Evolutionary conservation across 2,329 filamentous ascomycete genomes (phyloP), one percentile per base, ranked within the genome.

Genomic region (Talaromyces sp.): DNA sequence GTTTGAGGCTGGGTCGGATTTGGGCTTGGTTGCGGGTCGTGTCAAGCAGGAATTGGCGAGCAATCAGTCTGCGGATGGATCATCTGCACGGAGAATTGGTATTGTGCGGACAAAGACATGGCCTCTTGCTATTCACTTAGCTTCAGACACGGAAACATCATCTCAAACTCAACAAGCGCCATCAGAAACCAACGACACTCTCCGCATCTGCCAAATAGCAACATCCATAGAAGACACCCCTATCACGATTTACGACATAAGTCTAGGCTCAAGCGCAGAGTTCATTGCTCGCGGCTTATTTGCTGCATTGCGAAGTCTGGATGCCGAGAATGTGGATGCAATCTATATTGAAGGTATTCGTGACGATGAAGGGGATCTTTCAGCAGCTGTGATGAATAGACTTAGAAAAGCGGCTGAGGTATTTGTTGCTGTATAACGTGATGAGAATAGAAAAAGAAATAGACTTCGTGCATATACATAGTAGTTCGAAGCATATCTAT

Each of bases 291-390:
- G 93, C 71, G 91, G 91, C 0, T 82, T 99, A 15, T 99, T 99
- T 76, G 91, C 92, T 13, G 91, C 92, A 1, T 81, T 99, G 63
- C 85, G 95, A 62, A 91, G 93, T 70, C 84, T 99, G 68, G 95
- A 99, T 76, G 86, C 89, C 72, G 84, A 88, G 68, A 86, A 88
- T 34, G 92, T 92, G 3, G 89, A 95, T 74, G 83, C 90, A 22
- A 97, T 99, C 61, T 91, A 93, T 70, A 92, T 98, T 11, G 95
- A 99, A 76, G 94, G 94, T 2, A 91, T 97, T 65, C 78, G 82
- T 22, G 90, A 91, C 63, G 71, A 75, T 67, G 87, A 90, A 66
- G 88, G 90, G 36, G 91, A 95, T 74, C 89, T 95, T 70, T 92
- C 93, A 22, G 91, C 92, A 27, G 95, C 91, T 27, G 88, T 94